Percentiles rank a stretch among this genome's conserved stretches.
phyloP scores from a whole-genome alignment of 306 rosid genomes.

The Cicer judaicum region DNA sequence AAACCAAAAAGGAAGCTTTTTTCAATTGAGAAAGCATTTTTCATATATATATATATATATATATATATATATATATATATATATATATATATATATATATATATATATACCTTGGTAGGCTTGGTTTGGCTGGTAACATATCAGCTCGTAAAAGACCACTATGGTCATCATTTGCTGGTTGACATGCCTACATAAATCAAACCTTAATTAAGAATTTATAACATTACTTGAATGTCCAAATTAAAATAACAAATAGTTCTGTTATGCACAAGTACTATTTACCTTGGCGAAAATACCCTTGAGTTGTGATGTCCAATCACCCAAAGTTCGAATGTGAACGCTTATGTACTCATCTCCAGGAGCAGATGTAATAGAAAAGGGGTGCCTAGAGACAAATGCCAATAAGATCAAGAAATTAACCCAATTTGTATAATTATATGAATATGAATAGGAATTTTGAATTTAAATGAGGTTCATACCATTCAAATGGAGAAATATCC shows the following conservation, averaged over 20 bases:
- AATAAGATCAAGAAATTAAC: background rate
- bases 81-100: background rate
- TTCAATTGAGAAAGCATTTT: no score
- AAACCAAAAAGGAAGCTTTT: background rate
- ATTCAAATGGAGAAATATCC: constrained; percentile 79
- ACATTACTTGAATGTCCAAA: background rate
- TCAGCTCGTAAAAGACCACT: constrained; percentile 87
- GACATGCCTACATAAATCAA: constrained; percentile 66
- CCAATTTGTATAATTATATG: background rate
- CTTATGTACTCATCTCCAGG: constrained; percentile 83
- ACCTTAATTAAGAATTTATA: background rate
- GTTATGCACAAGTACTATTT: background rate
- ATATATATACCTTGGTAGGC: constrained; percentile 55
- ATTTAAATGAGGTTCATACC: constrained; percentile 54
- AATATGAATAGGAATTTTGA: background rate
- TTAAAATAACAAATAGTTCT: background rate
- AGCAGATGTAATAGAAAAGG: constrained; percentile 86
- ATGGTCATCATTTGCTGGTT: constrained; percentile 67
- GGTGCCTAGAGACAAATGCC: constrained; percentile 61
- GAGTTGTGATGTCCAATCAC: constrained; percentile 90
- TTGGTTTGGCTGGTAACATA: constrained; percentile 52
- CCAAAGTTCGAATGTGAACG: constrained; percentile 78
- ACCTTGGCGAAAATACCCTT: constrained; percentile 79
- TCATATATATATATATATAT: no score
- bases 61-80: background rate